phyloP scores from a whole-genome alignment of 257 asterid genomes.

The Linderniella brevidens region DNA sequence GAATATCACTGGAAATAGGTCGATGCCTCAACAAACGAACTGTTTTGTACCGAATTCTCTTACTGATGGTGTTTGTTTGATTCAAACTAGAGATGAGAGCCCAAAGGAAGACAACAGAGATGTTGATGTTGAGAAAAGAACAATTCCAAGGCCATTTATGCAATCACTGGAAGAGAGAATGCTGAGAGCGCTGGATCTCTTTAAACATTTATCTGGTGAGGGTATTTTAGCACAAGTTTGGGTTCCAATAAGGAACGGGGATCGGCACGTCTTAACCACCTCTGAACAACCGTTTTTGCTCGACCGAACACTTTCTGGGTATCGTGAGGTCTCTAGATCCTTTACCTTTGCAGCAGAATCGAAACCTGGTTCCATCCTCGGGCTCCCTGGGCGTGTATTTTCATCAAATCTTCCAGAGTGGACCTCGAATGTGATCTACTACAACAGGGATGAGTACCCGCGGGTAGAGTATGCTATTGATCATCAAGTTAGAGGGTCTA shows the following conservation, averaged over 20 bases:
- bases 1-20: slow-evolving; percentile 10
- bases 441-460: slow-evolving; percentile 40
- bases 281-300: slow-evolving; percentile 45
- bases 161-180: slow-evolving; percentile 34
- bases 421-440: slow-evolving; percentile 57
- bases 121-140: slow-evolving; percentile 7
- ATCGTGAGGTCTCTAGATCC: slow-evolving; percentile 48
- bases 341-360: slow-evolving; percentile 41
- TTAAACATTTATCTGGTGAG: slow-evolving; percentile 30
- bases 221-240: slow-evolving; percentile 60
- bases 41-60: slow-evolving; percentile 7
- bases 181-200: slow-evolving; percentile 35
- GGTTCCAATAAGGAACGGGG: slow-evolving; percentile 46
- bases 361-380: slow-evolving; percentile 23
- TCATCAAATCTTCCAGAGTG: slow-evolving; percentile 61
- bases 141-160: slow-evolving; percentile 27
- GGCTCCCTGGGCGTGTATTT: slow-evolving; percentile 85
- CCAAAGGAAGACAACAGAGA: slow-evolving; percentile 5
- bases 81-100: slow-evolving; percentile 9
- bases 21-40: slow-evolving; percentile 13
- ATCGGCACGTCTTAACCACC: slow-evolving; percentile 37
- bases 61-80: slow-evolving; percentile 12
- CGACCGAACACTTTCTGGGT: slow-evolving; percentile 43
- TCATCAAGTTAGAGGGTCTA: slow-evolving; percentile 51
- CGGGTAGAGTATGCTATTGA: slow-evolving; percentile 39